Conservation (phyloP, 768 basidiomycete genomes). For the Mycena amicta region DNA sequence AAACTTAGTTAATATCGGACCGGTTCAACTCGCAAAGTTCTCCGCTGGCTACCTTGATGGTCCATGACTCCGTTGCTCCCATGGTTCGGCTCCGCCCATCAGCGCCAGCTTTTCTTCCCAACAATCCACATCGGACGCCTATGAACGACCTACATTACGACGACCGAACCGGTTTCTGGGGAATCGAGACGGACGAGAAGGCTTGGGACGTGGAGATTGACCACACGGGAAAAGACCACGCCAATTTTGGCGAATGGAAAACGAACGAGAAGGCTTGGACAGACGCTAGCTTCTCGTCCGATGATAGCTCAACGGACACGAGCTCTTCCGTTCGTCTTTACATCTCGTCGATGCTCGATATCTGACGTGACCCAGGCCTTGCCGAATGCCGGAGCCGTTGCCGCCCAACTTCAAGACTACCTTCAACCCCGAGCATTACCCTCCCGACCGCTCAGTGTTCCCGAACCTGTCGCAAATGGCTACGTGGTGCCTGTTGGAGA, state of each 20-base stretch:
- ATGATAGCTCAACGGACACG: conserved; percentile 9
- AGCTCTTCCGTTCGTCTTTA: conserved; percentile 7
- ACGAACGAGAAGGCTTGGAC: conserved; percentile 2
- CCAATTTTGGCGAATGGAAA: not conserved
- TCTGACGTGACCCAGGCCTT: no score
- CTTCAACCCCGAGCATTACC: not conserved
- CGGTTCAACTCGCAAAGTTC: not conserved
- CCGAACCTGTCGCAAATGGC: conserved; percentile 35
- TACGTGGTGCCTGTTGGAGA: conserved; percentile 29
- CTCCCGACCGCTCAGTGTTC: conserved; percentile 16
- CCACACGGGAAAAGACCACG: no score
- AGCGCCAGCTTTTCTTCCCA: not conserved
- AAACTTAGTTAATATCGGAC: not conserved
- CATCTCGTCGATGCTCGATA: no score
- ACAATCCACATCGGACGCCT: conserved; percentile 1
- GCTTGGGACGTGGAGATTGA: not conserved
- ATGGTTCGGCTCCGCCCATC: conserved; percentile 16
- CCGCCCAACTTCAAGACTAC: not conserved
- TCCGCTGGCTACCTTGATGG: not conserved
- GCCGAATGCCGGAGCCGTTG: not conserved
- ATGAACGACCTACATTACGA: conserved; percentile 1
- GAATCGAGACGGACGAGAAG: not conserved
- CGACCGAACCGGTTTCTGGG: not conserved
- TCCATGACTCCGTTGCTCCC: conserved; percentile 1
- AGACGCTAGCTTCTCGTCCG: conserved; percentile 11